Base-by-base conservation (phyloP, 441 rosid genomes). In the Corymbia calophylla region DNA sequence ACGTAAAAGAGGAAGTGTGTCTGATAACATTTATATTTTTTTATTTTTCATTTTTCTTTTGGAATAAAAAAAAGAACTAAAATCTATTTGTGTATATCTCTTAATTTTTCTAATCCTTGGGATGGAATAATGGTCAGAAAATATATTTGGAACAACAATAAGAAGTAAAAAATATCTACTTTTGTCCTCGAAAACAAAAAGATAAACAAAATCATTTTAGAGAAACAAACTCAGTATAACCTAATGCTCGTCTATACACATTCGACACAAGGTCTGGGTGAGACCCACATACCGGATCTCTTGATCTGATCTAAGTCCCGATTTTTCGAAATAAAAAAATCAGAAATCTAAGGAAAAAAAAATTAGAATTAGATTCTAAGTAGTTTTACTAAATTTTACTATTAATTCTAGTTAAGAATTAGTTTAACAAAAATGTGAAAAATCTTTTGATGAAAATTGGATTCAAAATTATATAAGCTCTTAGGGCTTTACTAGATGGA, bases 291-390 rank as follows among this genome's bases (percentile, higher is more conserved):
- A 56, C 25, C 13, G 29, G 29, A 56, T 56, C 12, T 56, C 62
- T 6, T 23, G 25, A 23, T 29, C 29, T 1, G 0, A 56, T 56
- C 9, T 0, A 3, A 56, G 4, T 56, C 14, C 5, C 3, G 3
- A 56, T 23, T 23, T 56, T 56, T 56, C 13, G 5, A 56, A 56
- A 56, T 23, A 23, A 55, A 56, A 21, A 23, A 21, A 56, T 21
- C 9, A 10, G 4, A 56, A 56, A 9, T 56, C 23, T 56, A 56
- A 12, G 2, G 9, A 56, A 56, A 23, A 56, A 56, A 23, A 1
- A 23, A 0, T 56, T 56, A 4, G 29, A 56, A 0, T 56, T 56
- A 23, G 6, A 56, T 56, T 56, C 25, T 56, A 13, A 9, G 29
- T 23, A 56, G 62, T 56, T 56, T 56, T 56, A 56, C 62, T 56